Conservation (phyloP, 2,329 filamentous ascomycete genomes). For the Talaromyces verruculosus region DNA sequence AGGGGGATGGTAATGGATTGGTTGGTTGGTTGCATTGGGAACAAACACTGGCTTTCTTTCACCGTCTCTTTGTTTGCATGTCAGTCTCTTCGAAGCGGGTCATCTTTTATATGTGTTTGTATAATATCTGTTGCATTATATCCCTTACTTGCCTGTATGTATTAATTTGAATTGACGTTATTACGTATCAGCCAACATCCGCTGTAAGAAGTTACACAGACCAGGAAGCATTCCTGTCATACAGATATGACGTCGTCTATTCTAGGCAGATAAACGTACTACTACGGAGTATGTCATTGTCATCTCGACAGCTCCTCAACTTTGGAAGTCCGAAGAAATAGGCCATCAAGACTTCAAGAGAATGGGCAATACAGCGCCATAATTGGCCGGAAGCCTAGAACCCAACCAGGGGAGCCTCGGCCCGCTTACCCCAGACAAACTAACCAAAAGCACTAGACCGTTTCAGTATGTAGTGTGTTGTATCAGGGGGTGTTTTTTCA, state of each 20-base stretch:
- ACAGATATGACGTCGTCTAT: background rate
- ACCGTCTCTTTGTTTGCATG: background rate
- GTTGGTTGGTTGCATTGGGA: background rate
- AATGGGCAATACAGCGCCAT: background rate
- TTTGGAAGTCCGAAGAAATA: background rate
- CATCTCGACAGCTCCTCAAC: background rate
- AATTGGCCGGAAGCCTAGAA: background rate
- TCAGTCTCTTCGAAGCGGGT: background rate
- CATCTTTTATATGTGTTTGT: constrained; percentile 3
- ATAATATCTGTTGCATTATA: background rate
- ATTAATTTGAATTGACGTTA: background rate
- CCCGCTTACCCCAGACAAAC: constrained; percentile 11
- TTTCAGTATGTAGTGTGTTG: constrained; percentile 9
- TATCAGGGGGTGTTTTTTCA: background rate
- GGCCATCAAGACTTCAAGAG: background rate
- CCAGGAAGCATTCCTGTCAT: background rate
- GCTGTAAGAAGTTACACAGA: background rate
- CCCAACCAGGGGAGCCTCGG: background rate
- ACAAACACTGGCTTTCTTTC: background rate
- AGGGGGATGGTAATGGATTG: background rate
- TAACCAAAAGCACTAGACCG: background rate
- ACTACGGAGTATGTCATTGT: background rate
- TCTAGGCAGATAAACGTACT: background rate
- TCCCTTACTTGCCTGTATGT: background rate
- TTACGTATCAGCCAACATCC: background rate